A percentile compares a stretch with the other conserved stretches of the same genome.
These are phyloP conservation scores for Thermothelomyces thermophilus DNA, from an alignment of 2,329 filamentous ascomycete genomes.

Conservation along the genomic window DNA sequence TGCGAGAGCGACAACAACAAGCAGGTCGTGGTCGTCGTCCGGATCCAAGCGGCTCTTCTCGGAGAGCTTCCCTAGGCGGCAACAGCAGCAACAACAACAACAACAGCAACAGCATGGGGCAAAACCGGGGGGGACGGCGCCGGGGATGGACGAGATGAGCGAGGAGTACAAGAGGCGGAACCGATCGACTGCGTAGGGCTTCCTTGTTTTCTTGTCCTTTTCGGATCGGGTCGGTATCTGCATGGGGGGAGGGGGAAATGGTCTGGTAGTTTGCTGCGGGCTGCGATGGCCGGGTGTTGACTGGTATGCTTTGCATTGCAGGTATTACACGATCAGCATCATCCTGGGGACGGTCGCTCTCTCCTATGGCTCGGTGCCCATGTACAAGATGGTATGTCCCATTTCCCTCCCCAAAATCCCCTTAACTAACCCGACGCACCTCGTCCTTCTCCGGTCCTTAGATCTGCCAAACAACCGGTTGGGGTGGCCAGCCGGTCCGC, in stretches of 20 bases:
- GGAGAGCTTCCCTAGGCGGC: conserved; percentile 16
- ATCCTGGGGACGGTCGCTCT: conserved; percentile 74
- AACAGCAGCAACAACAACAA: conserved; percentile 26
- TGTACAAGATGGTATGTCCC: conserved; percentile 73
- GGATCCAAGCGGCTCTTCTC: conserved; percentile 15
- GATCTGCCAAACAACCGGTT: conserved; percentile 82
- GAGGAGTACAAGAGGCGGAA: conserved; percentile 63
- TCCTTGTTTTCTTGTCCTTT: conserved; percentile 22
- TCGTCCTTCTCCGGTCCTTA: conserved; percentile 31
- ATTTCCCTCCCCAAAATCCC: neutral
- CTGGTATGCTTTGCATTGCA: conserved; percentile 27
- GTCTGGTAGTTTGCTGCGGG: conserved; percentile 10
- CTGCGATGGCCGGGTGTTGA: neutral
- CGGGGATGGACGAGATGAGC: conserved; percentile 58
- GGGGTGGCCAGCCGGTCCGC: conserved; percentile 87
- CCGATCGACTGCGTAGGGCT: conserved; percentile 55
- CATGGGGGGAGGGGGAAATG: conserved; percentile 11
- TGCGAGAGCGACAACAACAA: neutral
- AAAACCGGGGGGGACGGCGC: conserved; percentile 26
- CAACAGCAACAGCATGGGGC: conserved; percentile 19
- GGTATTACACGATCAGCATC: conserved; percentile 68
- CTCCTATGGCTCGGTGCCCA: conserved; percentile 74
- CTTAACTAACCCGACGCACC: neutral
- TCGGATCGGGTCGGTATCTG: neutral
- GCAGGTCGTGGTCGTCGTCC: too few relatives aligned